Base-by-base conservation (phyloP, 2,329 filamentous ascomycete genomes). In the Monilinia vaccinii-corymbosi region DNA sequence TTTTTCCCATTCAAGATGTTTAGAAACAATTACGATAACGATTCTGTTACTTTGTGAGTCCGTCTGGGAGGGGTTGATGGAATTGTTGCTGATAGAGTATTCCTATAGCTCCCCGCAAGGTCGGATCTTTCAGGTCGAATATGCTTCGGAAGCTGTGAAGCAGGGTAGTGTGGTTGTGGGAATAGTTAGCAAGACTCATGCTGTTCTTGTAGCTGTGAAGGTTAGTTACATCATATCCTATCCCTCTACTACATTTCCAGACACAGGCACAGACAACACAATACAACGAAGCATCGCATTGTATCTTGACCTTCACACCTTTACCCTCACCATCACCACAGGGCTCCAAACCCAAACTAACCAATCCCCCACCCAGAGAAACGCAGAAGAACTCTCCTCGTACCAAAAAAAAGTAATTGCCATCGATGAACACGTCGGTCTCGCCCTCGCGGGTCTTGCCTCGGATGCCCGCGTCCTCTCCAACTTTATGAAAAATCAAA, bases 401-500 rank as follows among this genome's bases (percentile, higher is more conserved):
- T 99, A 99, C 83, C 94, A 99, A 79, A 97, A 97, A 84, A 99
- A 99, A 81, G 86, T 99, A 73, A 97, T 99, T 76, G 84, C 87
- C 70, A 87, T 99, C 77, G 94, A 99, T 76, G 89, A 93, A 71
- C 94, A 99, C 77, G 87, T 94, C 70, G 94, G 92, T 68, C 86
- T 99, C 71, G 91, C 93, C 71, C 95, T 99, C 71, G 94, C 94
- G 68, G 94, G 94, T 70, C 89, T 99, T 64, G 94, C 94, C 67
- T 97, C 93, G 61, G 94, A 99, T 76, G 94, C 93, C 73, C 94
- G 94, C 72, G 94, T 99, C 70, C 91, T 99, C 70, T 97, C 92
- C 81, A 99, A 99, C 84, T 99, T 97, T 81, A 97, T 99, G 93
- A 97, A 97, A 81, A 91, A 96, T 78, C 94, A 97, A 79, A 96